phyloP scores from a whole-genome alignment of 164 flowering plant species.

The Stephania japonica region DNA sequence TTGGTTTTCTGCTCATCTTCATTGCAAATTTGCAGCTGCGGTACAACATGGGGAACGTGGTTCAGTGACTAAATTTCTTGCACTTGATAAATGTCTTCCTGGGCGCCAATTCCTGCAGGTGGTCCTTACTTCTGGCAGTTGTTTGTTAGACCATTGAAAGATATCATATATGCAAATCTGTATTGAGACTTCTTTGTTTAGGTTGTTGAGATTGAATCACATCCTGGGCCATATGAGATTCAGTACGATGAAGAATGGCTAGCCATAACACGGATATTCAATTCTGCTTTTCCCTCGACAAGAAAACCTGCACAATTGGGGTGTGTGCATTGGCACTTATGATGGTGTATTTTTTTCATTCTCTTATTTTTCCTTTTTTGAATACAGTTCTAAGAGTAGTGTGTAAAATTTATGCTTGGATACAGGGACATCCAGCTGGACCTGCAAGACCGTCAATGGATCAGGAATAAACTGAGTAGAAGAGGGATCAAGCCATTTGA shows the following conservation, averaged over 20 bases:
- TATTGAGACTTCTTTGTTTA: conserved; percentile 15
- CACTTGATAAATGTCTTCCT: conserved; percentile 90
- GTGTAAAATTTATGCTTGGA: conserved; percentile 1
- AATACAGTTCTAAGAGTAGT: background rate
- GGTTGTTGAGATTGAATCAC: conserved; percentile 81
- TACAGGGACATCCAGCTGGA: conserved; percentile 42
- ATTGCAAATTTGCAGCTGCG: conserved; percentile 87
- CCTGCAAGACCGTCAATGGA: conserved; percentile 56
- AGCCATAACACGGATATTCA: conserved; percentile 64
- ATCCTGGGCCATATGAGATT: conserved; percentile 72
- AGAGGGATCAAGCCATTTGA: conserved; percentile 78
- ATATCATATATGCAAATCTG: background rate
- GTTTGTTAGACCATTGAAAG: background rate
- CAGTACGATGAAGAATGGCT: conserved; percentile 97
- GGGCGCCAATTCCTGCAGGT: conserved; percentile 87
- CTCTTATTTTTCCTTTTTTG: background rate
- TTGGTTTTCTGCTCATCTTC: conserved; percentile 98
- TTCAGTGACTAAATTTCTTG: conserved; percentile 82
- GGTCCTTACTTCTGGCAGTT: conserved; percentile 1
- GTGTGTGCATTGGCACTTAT: conserved; percentile 25
- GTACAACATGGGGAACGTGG: conserved; percentile 86
- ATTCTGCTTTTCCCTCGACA: conserved; percentile 57
- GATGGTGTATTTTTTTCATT: background rate
- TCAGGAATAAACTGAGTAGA: conserved; percentile 39
- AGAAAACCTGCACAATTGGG: conserved; percentile 34